Evolutionary conservation across 345 rosid species (phyloP).

Genomic region (Ricinus communis): DNA sequence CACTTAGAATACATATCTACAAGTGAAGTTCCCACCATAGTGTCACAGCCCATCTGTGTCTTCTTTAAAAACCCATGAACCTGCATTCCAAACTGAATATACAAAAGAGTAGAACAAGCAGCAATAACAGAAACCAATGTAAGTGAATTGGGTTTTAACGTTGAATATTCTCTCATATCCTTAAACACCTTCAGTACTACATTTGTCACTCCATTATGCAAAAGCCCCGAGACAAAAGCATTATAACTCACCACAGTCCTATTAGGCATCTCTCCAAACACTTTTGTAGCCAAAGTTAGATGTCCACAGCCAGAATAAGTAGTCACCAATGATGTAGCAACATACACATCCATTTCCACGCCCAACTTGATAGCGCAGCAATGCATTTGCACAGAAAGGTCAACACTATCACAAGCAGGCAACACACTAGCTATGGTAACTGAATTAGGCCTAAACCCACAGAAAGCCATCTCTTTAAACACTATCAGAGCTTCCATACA

Average conservation of each 20-base stretch:
- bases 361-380: slow-evolving; percentile 57
- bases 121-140: slow-evolving; percentile 49
- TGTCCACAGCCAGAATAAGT: slow-evolving; percentile 45
- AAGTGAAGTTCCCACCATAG: slow-evolving; percentile 52
- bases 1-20: slow-evolving; percentile 67
- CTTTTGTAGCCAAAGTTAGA: slow-evolving; percentile 39
- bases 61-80: slow-evolving; percentile 49
- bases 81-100: slow-evolving; percentile 50
- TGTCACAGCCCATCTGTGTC: slow-evolving; percentile 32
- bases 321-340: slow-evolving; percentile 55
- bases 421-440: slow-evolving; percentile 53
- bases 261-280: slow-evolving; percentile 45
- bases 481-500: slow-evolving; percentile 38
- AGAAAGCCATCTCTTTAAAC: slow-evolving; percentile 40
- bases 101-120: slow-evolving; percentile 48
- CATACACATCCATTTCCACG: slow-evolving; percentile 51
- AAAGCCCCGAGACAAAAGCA: slow-evolving; percentile 52
- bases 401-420: slow-evolving; percentile 39
- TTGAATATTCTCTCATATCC: slow-evolving; percentile 44
- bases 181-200: slow-evolving; percentile 47
- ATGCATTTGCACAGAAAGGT: slow-evolving; percentile 48
- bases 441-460: slow-evolving; percentile 49
- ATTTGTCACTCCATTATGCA: slow-evolving; percentile 43
- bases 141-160: slow-evolving; percentile 46
- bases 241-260: slow-evolving; percentile 59